These are phyloP conservation scores for Ophiostoma triangulosporum DNA, from an alignment of 2,329 filamentous ascomycete genomes.

Conservation along the genomic window DNA sequence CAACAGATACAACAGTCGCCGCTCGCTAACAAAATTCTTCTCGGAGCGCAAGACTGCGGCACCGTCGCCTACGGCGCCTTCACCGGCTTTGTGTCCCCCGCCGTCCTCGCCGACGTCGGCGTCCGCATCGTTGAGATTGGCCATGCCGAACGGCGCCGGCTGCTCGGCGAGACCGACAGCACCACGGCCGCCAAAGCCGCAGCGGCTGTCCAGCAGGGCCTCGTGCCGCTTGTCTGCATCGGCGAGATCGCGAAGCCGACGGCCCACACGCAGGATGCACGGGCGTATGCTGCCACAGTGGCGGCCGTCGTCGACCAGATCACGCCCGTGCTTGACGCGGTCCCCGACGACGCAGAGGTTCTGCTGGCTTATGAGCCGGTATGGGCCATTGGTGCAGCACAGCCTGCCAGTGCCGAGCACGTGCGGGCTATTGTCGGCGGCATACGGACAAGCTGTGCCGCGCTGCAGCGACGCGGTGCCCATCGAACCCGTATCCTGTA, in stretches of 20 bases:
- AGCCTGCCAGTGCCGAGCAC: conserved; percentile 59
- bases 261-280: conserved; percentile 37
- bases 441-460: conserved; percentile 40
- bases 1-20: conserved; percentile 28
- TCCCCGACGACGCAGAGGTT: conserved; percentile 51
- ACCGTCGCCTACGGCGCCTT: conserved; percentile 58
- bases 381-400: conserved; percentile 69
- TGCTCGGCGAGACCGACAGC: conserved; percentile 64
- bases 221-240: conserved; percentile 69
- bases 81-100: conserved; percentile 65
- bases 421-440: conserved; percentile 56
- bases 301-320: conserved; percentile 55
- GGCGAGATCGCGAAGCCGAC: conserved; percentile 48
- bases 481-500: conserved; percentile 55
- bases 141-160: conserved; percentile 61
- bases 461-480: conserved; percentile 34
- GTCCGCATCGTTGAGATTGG: conserved; percentile 64
- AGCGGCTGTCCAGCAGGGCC: conserved; percentile 52
- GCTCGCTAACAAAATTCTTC: conserved; percentile 35
- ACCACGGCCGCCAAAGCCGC: conserved; percentile 54
- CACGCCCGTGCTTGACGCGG: conserved; percentile 43
- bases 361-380: conserved; percentile 79
- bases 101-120: conserved; percentile 52
- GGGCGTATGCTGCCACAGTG: conserved; percentile 45
- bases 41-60: conserved; percentile 67